Evolutionary conservation across 768 basidiomycete species (phyloP).

Genomic region (Kwoniella heveanensis): DNA sequence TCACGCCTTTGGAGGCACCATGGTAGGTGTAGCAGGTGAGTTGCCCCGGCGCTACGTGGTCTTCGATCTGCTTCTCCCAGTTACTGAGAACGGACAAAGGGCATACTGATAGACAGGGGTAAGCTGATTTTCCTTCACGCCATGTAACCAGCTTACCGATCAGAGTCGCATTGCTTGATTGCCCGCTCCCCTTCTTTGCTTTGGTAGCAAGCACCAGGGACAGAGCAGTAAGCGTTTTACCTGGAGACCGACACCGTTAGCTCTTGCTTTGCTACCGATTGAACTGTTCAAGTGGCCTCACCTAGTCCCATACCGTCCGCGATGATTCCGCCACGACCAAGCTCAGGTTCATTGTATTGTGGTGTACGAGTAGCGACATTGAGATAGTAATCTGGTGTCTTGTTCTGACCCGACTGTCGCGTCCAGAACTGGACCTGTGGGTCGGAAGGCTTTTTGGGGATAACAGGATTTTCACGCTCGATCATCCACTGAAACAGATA

Average conservation of each 20-base stretch:
- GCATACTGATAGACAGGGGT: conserved; percentile 21
- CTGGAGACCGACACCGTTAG: conserved; percentile 56
- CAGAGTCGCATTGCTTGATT: conserved; percentile 71
- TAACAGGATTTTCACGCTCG: conserved; percentile 71
- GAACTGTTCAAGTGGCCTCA: no score
- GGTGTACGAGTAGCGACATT: conserved; percentile 84
- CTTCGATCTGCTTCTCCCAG: conserved; percentile 49
- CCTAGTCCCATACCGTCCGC: conserved; percentile 85
- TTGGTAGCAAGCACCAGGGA: conserved; percentile 78
- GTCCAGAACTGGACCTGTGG: conserved; percentile 87
- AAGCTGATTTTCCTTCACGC: neutral
- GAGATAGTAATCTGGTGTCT: conserved; percentile 63
- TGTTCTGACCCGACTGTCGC: conserved; percentile 56
- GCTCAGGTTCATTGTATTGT: conserved; percentile 62
- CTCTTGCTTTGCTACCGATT: neutral
- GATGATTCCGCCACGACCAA: conserved; percentile 82
- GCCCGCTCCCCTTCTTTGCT: conserved; percentile 59
- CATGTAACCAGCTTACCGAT: conserved; percentile 63
- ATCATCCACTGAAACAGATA: conserved; percentile 68
- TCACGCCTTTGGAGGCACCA: conserved; percentile 30
- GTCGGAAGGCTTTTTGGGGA: conserved; percentile 70
- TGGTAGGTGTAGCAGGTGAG: conserved; percentile 46
- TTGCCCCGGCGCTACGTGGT: conserved; percentile 36
- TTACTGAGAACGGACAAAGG: conserved; percentile 50
- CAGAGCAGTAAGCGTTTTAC: conserved; percentile 89